Conservation (phyloP, 331 rosid genomes). For the Ulmus americana region DNA sequence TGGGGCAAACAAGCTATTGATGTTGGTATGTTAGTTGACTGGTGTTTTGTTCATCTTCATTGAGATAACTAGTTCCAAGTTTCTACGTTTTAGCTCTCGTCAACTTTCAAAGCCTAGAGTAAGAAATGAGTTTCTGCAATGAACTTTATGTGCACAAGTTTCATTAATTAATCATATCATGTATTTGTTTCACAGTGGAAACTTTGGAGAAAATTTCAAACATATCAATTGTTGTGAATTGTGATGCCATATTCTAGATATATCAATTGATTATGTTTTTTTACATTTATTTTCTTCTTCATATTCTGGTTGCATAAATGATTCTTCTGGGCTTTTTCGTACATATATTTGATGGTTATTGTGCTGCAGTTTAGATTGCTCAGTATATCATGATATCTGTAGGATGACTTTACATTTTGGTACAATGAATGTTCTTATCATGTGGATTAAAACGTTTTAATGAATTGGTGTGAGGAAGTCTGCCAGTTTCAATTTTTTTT, state of each 20-base stretch:
- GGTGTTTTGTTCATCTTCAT: not conserved
- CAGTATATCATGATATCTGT: not conserved
- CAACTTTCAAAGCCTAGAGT: not conserved
- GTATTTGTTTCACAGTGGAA: not conserved
- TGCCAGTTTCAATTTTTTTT: not conserved
- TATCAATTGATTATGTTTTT: not conserved
- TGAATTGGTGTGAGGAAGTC: not conserved
- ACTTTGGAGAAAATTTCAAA: not conserved
- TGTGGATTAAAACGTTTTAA: not conserved
- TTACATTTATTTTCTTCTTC: not conserved
- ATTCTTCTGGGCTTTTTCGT: not conserved
- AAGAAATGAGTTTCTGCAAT: not conserved
- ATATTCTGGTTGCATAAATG: not conserved
- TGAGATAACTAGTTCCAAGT: not conserved
- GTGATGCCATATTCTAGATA: not conserved
- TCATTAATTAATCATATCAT: not conserved
- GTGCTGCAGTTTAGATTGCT: not conserved
- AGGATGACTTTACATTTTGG: not conserved
- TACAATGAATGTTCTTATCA: not conserved
- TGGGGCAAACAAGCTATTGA: constrained; percentile 96
- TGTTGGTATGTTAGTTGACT: constrained; percentile 65
- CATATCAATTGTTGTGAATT: not conserved
- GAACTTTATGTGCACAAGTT: not conserved
- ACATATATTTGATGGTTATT: not conserved
- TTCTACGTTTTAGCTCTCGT: not conserved